phyloP scores from a whole-genome alignment of 176 grass and related monocot genomes.

The Eragrostis curvula region DNA sequence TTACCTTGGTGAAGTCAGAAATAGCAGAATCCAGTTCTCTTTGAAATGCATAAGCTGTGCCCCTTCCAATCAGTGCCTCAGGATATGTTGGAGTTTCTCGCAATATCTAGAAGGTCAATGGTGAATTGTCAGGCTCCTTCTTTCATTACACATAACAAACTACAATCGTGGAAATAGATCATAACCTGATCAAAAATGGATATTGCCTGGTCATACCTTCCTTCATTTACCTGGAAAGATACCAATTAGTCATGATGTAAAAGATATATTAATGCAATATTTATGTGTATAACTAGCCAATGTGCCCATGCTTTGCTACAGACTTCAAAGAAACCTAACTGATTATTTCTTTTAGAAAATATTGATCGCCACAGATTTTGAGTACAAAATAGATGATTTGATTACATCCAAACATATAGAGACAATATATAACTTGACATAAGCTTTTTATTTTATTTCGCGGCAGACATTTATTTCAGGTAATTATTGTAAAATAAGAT shows the following conservation, averaged over 20 bases:
- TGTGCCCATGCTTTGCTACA: too few relatives aligned
- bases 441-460: too few relatives aligned
- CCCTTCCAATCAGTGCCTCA: conserved; percentile 98
- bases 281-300: too few relatives aligned
- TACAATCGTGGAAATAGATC: conserved; percentile 27
- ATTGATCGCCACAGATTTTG: too few relatives aligned
- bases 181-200: conserved; percentile 96
- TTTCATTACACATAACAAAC: conserved; percentile 32
- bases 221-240: conserved; percentile 96
- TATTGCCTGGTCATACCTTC: conserved; percentile 93
- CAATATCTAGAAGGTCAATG: conserved; percentile 68
- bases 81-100: conserved; percentile 94
- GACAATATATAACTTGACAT: too few relatives aligned
- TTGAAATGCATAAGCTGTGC: conserved; percentile 98
- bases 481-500: too few relatives aligned
- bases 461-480: too few relatives aligned
- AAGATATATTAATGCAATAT: conserved; percentile 14
- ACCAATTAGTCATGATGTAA: conserved; percentile 6
- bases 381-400: too few relatives aligned
- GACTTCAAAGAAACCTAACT: too few relatives aligned
- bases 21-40: conserved; percentile 97
- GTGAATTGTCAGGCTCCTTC: conserved; percentile 29
- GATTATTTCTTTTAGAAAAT: too few relatives aligned
- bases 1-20: conserved; percentile 96
- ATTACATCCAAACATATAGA: too few relatives aligned